Evolutionary conservation across 805 yeast species (phyloP).

Genomic region (Sugiyamaella mastotermitis): DNA sequence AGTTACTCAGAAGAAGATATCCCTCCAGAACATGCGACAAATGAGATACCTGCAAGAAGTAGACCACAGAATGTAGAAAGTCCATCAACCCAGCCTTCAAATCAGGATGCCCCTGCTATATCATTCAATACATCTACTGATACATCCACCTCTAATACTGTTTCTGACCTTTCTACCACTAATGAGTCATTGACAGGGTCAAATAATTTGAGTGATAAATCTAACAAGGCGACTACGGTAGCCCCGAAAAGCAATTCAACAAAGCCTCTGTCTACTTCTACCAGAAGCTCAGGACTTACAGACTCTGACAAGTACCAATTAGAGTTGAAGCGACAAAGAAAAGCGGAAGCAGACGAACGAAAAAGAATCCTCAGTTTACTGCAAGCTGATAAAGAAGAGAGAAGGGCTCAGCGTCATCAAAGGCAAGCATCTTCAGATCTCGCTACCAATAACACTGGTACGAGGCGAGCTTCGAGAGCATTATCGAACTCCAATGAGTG

Average conservation of each 20-base stretch:
- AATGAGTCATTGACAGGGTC: too few relatives aligned
- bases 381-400: constrained; percentile 47
- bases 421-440: background rate
- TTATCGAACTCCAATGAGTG: constrained; percentile 28
- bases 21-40: too few relatives aligned
- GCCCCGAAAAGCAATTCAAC: background rate
- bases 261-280: background rate
- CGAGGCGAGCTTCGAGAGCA: constrained; percentile 9
- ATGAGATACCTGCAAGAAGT: too few relatives aligned
- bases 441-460: background rate
- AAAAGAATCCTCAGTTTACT: constrained; percentile 49
- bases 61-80: too few relatives aligned
- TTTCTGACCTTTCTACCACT: constrained; percentile 1
- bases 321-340: constrained; percentile 7
- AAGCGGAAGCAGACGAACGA: constrained; percentile 39
- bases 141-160: background rate
- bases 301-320: constrained; percentile 11
- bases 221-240: too few relatives aligned
- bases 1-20: too few relatives aligned
- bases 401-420: constrained; percentile 25
- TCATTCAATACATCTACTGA: too few relatives aligned
- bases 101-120: too few relatives aligned
- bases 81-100: too few relatives aligned
- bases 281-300: constrained; percentile 1
- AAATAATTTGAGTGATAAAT: too few relatives aligned